Evolutionary conservation across 768 basidiomycete species (phyloP).

Genomic region (Russula emetica): DNA sequence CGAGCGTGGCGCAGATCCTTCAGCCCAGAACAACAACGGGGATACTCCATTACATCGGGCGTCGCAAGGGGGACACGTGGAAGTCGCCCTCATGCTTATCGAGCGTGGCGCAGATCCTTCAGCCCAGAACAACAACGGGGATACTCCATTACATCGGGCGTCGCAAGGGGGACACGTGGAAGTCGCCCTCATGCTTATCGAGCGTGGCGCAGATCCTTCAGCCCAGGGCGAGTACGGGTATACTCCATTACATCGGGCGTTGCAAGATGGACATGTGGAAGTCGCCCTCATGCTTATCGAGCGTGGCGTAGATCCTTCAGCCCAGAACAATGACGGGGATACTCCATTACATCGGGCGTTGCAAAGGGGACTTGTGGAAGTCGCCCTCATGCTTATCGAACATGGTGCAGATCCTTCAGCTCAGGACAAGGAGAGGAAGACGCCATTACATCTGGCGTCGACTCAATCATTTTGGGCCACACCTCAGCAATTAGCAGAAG

Average conservation of each 20-base stretch:
- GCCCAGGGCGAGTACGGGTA: too few relatives aligned
- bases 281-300: not conserved
- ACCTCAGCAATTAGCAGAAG: not conserved
- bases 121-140: not conserved
- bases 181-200: not conserved
- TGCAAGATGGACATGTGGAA: too few relatives aligned
- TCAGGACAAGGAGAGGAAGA: not conserved
- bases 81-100: not conserved
- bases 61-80: not conserved
- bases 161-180: not conserved
- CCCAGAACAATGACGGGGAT: too few relatives aligned
- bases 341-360: too few relatives aligned
- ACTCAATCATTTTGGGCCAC: too few relatives aligned
- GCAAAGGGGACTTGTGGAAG: too few relatives aligned
- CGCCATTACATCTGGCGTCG: not conserved
- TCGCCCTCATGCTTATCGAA: too few relatives aligned
- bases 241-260: too few relatives aligned
- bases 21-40: not conserved
- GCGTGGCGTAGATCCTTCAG: not conserved
- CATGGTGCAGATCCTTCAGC: too few relatives aligned
- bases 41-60: not conserved
- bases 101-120: not conserved
- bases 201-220: too few relatives aligned
- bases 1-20: not conserved
- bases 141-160: not conserved